Percentiles rank a stretch among this genome's conserved stretches.
These are phyloP conservation scores for Backusella luteola DNA, from an alignment of 192 early-diverging fungal genomes.

Conservation along the genomic window DNA sequence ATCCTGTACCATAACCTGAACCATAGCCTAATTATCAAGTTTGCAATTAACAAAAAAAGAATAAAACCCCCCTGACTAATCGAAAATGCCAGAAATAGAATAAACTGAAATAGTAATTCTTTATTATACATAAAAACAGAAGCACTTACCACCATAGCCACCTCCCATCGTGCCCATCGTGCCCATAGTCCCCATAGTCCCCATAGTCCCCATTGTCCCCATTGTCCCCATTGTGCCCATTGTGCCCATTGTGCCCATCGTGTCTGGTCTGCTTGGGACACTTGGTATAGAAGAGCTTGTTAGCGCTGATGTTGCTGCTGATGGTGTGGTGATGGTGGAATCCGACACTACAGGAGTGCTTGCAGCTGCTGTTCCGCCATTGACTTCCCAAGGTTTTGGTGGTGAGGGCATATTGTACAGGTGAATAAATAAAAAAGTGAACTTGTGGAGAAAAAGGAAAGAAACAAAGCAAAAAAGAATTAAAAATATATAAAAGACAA, in stretches of 20 bases:
- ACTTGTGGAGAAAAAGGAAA: not conserved
- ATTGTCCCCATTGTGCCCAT: not conserved
- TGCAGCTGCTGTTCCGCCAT: slow-evolving; percentile 37
- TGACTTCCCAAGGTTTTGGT: slow-evolving; percentile 75
- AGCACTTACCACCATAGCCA: not conserved
- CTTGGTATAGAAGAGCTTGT: slow-evolving; percentile 25
- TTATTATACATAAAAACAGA: not conserved
- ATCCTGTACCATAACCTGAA: slow-evolving; percentile 42
- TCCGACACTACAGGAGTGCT: slow-evolving; percentile 45
- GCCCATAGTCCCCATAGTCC: not conserved
- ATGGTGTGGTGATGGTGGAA: slow-evolving; percentile 5
- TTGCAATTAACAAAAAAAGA: not conserved
- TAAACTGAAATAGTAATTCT: not conserved
- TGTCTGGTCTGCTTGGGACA: slow-evolving; percentile 42
- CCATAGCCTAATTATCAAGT: slow-evolving; percentile 20
- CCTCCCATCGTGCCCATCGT: not conserved
- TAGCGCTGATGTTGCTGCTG: not conserved
- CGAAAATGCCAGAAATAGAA: slow-evolving; percentile 5
- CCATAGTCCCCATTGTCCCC: not conserved
- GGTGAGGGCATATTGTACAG: slow-evolving; percentile 47
- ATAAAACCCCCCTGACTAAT: not conserved
- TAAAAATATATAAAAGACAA: not conserved
- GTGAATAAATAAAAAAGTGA: not conserved
- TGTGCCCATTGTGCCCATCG: not conserved
- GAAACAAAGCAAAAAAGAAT: not conserved